Percentiles rank a stretch among this genome's conserved stretches.
Conservation (phyloP, 192 early-diverging fungal species). For the Linnemannia exigua region DNA sequence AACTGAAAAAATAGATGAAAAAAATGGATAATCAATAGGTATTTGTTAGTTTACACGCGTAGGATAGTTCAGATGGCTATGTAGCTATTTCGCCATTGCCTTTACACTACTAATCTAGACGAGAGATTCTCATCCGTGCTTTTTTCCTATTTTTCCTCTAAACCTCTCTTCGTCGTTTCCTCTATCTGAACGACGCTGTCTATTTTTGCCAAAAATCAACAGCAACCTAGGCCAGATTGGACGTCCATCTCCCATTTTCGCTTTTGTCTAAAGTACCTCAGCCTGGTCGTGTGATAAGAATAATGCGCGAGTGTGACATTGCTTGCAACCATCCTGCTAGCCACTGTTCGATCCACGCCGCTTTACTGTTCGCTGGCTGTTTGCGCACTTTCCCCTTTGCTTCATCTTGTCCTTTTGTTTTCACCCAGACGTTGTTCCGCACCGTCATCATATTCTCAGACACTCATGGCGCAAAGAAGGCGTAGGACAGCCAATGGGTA, state of each 20-base stretch:
- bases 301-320: background rate
- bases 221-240: too few species aligned
- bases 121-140: background rate
- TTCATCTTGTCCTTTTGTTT: background rate
- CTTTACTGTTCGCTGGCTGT: background rate
- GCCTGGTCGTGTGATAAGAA: background rate
- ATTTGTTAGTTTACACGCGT: background rate
- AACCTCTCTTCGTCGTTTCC: background rate
- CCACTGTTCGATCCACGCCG: background rate
- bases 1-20: constrained; percentile 11
- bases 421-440: background rate
- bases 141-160: background rate
- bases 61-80: background rate
- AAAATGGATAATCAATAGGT: background rate
- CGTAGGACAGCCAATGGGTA: background rate
- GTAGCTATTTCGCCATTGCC: background rate
- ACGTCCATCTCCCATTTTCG: too few species aligned
- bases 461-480: background rate
- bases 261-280: background rate
- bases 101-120: background rate
- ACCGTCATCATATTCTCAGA: background rate
- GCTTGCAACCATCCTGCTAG: background rate
- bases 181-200: background rate
- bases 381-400: background rate
- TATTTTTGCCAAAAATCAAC: too few species aligned